phyloP scores from a whole-genome alignment of 495 filamentous ascomycete species.

The Annulohypoxylon stygium region DNA sequence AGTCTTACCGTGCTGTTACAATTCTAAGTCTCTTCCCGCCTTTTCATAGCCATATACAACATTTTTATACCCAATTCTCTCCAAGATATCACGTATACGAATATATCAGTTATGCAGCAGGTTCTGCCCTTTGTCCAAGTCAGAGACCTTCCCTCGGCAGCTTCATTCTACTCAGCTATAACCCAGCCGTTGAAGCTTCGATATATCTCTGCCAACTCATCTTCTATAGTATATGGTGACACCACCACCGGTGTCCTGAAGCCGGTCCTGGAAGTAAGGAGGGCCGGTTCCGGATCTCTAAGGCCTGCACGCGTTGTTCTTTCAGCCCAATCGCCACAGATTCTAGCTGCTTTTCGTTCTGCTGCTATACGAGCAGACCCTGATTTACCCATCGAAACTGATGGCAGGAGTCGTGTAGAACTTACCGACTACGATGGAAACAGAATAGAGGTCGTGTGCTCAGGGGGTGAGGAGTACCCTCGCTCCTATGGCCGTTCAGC shows the following conservation, averaged over 20 bases:
- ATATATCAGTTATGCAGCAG: slow-evolving; percentile 45
- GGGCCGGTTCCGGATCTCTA: slow-evolving; percentile 46
- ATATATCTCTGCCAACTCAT: slow-evolving; percentile 65
- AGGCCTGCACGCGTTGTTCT: slow-evolving; percentile 56
- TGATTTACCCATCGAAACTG: slow-evolving; percentile 15
- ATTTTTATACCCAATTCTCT: not conserved
- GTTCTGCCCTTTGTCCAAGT: slow-evolving; percentile 67
- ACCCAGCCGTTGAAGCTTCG: slow-evolving; percentile 80
- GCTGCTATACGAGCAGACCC: slow-evolving; percentile 37
- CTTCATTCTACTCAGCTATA: slow-evolving; percentile 83
- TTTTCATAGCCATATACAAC: not conserved
- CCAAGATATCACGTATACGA: not conserved
- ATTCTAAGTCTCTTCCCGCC: not conserved
- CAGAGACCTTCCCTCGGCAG: slow-evolving; percentile 79
- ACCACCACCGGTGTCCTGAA: slow-evolving; percentile 46
- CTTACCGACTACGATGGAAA: slow-evolving; percentile 66
- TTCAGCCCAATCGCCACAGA: slow-evolving; percentile 30
- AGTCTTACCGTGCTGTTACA: not conserved
- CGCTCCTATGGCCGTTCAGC: slow-evolving; percentile 50
- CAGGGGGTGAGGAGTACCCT: slow-evolving; percentile 46
- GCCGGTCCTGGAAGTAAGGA: slow-evolving; percentile 57
- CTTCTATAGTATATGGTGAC: slow-evolving; percentile 53
- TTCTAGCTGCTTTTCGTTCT: slow-evolving; percentile 34
- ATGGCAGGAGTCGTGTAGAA: slow-evolving; percentile 52
- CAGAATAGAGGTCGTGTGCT: slow-evolving; percentile 61